Base-by-base conservation (phyloP, 1,139 yeast species). In the Sugiyamaella novakii region DNA sequence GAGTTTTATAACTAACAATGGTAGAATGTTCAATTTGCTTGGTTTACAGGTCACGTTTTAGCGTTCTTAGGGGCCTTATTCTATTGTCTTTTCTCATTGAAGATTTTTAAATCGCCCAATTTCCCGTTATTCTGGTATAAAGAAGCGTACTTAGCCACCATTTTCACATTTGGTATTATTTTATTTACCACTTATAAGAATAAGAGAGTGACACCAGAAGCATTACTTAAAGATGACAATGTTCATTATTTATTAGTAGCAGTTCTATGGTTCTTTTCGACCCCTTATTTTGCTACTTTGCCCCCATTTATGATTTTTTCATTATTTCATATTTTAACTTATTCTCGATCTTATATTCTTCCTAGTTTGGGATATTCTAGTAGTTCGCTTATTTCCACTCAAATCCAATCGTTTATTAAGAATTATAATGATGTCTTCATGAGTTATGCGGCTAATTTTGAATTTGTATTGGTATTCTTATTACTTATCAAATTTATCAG, bases 161-260 rank as follows among this genome's bases (percentile, higher is more conserved):
- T 87, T 43, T 78, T 76, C 58, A 83, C 95, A 31, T 89, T 87
- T 67, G 89, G 88, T 19, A 80, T 91, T 55, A 85, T 88, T 52
- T 69, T 86, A 25, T 82, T 74, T 68, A 92, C 88, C 60, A 66
- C 72, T 50, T 69, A 59, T 61, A 63, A 59, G 52, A 59, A 55
- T 42, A 52, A 46, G 55, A 56, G 53, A 22, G 58, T 64, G 51
- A 62, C 66, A 70, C 51, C 66, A 18, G 57, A 52, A 29, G 74
- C 60, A 27, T 66, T 74, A 43, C 56, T 51, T n/a, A 42, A 45
- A n/a, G 88, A 85, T 62, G 92, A 84, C 63, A 85, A 84, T 64
- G 74, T 80, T 49, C 87, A 83, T 59, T 84, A 85, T 69, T 70
- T 83, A 50, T 65, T 73, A 50, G 72, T 83, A 59, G 83, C 88